These are phyloP conservation scores for Nephromyces sp. DNA, from an alignment of 169 alveolate species.

Conservation along the genomic window DNA sequence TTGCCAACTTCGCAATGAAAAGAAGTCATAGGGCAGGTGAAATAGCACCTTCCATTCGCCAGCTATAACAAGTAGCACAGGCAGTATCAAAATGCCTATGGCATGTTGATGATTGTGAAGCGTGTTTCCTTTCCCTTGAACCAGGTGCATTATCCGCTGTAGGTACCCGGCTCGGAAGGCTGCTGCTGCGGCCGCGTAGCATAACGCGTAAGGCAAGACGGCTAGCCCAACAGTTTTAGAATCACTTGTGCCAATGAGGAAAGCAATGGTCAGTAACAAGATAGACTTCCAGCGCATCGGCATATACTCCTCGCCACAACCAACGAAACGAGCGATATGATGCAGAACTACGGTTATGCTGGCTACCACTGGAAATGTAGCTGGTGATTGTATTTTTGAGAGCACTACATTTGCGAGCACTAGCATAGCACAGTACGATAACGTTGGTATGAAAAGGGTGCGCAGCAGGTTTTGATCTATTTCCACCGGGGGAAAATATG, in stretches of 20 bases:
- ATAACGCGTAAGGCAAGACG: constrained; percentile 69
- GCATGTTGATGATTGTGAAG: constrained; percentile 81
- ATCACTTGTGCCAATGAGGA: constrained; percentile 75
- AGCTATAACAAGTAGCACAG: constrained; percentile 57
- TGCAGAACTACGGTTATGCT: constrained; percentile 84
- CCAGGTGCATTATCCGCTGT: constrained; percentile 79
- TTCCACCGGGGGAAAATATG: constrained; percentile 71
- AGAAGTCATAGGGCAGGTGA: constrained; percentile 60
- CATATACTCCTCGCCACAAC: constrained; percentile 83
- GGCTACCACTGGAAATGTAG: constrained; percentile 78
- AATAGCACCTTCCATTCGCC: constrained; percentile 59
- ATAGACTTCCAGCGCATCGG: constrained; percentile 80
- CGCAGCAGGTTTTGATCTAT: constrained; percentile 55
- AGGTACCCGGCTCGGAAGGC: constrained; percentile 80
- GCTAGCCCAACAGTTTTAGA: constrained; percentile 74
- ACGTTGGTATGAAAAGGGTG: constrained; percentile 66
- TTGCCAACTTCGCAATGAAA: constrained; percentile 65
- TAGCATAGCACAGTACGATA: constrained; percentile 73
- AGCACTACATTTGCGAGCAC: constrained; percentile 76
- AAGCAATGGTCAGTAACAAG: constrained; percentile 65
- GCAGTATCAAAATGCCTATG: constrained; percentile 72
- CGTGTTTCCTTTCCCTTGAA: constrained; percentile 76
- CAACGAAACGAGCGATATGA: constrained; percentile 80
- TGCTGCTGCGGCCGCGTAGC: constrained; percentile 77
- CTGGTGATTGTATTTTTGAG: constrained; percentile 72